These are phyloP conservation scores for Trifolium fragiferum DNA, from an alignment of 306 rosid genomes.

Conservation along the genomic window DNA sequence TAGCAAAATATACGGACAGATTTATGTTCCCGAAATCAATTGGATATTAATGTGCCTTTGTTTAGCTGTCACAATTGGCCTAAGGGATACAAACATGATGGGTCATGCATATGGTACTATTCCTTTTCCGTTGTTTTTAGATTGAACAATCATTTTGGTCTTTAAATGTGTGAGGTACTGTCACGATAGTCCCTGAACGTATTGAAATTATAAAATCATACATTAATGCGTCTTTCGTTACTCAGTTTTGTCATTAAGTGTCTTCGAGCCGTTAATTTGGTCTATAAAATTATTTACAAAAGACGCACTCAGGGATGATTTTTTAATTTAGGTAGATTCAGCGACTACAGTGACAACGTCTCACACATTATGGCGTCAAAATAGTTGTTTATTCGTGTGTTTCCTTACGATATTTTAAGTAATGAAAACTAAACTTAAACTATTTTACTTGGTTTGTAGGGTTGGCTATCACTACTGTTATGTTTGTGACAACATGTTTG, in stretches of 20 bases:
- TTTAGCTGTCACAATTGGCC: conserved; percentile 49
- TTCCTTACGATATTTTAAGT: neutral
- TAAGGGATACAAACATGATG: conserved; percentile 50
- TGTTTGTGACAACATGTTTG: conserved; percentile 61
- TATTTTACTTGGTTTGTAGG: conserved; percentile 47
- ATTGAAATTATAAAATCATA: neutral
- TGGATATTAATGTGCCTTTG: conserved; percentile 51
- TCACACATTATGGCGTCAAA: neutral
- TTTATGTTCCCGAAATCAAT: conserved; percentile 50
- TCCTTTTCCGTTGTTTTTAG: neutral
- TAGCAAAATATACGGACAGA: conserved; percentile 46
- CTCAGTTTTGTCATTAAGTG: neutral
- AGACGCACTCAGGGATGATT: neutral
- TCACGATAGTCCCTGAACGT: neutral
- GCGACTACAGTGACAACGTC: neutral
- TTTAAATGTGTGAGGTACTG: neutral
- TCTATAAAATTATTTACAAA: neutral
- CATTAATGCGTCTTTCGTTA: neutral
- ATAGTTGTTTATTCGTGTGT: neutral
- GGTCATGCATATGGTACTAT: conserved; percentile 51
- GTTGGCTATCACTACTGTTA: conserved; percentile 44
- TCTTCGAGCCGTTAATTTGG: neutral
- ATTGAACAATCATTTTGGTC: neutral
- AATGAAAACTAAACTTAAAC: conserved; percentile 31
- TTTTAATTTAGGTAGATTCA: neutral